Evolutionary conservation across 169 alveolate genomes (phyloP), one percentile per base, ranked within the genome.

Genomic region (Plasmodium adleri): DNA sequence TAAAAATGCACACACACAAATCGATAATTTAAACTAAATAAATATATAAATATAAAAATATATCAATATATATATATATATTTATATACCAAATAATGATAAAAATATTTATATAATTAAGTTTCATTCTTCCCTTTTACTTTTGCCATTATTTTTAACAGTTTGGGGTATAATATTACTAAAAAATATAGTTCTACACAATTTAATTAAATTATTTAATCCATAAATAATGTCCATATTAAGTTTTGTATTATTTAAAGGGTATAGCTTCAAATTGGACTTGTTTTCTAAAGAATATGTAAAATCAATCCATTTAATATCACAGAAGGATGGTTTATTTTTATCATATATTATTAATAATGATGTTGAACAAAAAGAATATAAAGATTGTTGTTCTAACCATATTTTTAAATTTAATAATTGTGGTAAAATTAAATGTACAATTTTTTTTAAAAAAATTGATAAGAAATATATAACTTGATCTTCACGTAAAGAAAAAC

Each of bases 301-400:
- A 54, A 80, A 80, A 67, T 80, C 90, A 32, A 80, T 80, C 90
- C 90, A 80, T 72, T 68, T 80, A 7, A 80, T 20, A 47, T 80
- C 90, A 80, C 90, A 80, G 10, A 39, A 66, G 5, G 28, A 71
- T 1, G 90, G 78, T 15, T 80, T 80, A 1, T 71, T 80, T 67
- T 60, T 56, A 49, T 80, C 83, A 66, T 80, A 80, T 22, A 80
- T 80, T 10, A 80, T 80, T 80, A 80, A 67, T 60, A 80, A 12
- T 17, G 90, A 80, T 10, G 90, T 80, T 4, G 90, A 80, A 71
- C 90, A 80, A 60, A 80, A 80, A 15, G 78, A 67, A 68, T 80
- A 80, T 54, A 67, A 26, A 26, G 22, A 32, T 17, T 80, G 90
- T 28, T 80, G 43, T 67, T 80, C 76, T 47, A 80, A 47, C 90